phyloP scores from a whole-genome alignment of 2,329 filamentous ascomycete genomes.

The Colletotrichum caudatum region DNA sequence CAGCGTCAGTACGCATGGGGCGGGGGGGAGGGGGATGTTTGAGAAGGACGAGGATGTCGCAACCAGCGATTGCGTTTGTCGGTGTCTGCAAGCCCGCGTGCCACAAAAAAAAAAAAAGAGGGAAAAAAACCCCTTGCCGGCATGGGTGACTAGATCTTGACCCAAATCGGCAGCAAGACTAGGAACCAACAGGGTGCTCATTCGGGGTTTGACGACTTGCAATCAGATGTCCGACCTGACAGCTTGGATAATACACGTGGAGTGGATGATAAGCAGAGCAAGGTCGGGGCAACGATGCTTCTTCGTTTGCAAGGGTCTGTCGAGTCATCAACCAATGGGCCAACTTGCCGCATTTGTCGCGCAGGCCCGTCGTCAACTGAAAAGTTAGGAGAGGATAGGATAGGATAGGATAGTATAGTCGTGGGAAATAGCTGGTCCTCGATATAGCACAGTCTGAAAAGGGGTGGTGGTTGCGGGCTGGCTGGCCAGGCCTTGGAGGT shows the following conservation, averaged over 20 bases:
- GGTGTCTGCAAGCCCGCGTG: background rate
- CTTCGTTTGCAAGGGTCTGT: background rate
- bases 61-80: conserved; percentile 2
- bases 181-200: background rate
- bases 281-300: background rate
- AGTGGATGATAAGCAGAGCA: background rate
- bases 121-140: too few species aligned
- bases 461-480: background rate
- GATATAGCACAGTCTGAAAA: background rate
- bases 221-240: background rate
- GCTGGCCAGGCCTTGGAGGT: background rate
- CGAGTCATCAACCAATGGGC: background rate
- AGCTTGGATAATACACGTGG: background rate
- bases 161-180: background rate
- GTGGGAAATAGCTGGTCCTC: too few species aligned
- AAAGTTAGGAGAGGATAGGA: background rate
- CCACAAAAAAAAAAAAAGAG: background rate
- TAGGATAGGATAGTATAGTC: background rate
- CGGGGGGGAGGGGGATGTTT: too few species aligned
- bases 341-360: conserved; percentile 1
- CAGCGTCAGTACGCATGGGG: background rate
- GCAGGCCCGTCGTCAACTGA: background rate
- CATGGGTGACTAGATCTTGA: background rate
- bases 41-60: conserved; percentile 2
- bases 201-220: background rate